Base-by-base conservation (phyloP, 768 basidiomycete species). In the Gymnopilus junonius region DNA sequence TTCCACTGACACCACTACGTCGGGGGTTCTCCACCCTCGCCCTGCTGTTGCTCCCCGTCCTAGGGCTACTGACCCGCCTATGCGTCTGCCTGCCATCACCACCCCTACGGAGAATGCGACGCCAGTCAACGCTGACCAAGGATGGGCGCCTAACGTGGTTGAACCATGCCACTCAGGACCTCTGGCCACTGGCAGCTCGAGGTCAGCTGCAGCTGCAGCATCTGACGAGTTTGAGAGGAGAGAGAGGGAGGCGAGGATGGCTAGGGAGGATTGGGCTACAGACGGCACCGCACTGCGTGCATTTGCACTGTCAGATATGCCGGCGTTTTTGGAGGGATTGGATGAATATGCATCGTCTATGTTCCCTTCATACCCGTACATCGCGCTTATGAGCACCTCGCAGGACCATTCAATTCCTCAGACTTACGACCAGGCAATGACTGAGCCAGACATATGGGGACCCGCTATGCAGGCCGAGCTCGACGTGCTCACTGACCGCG, bases 381-480 rank as follows among this genome's bases (percentile, higher is more conserved):
- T 40, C 2, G 56, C 37, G 6, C 8, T 58, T 7, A 17, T 31
- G 1, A n/a, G 21, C 31, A 34, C 25, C 23, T 4, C 21, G 15
- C 10, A 1, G 8, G 15, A 1, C 23, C n/a, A n/a, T 12, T 12
- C n/a, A n/a, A 23, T 53, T 14, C 35, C 50, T 14, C 15, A 8
- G 3, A 40, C 39, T 17, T 63, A 15, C 21, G 39, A 29, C 8
- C 58, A 56, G 17, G 63, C 53, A 2, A 48, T 50, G 51, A 20
- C 3, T 3, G 14, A 37, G 7, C 32, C 42, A 1, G 61, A 62
- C 17, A 14, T 51, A 12, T 62, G 63, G 63, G 5, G 1, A 3
- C 27, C 11, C 1, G 42, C 59, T 1, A 65, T 65, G 64, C 34
- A 65, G 12, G 34, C 27, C 1, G 64, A 65, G 21, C 54, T 61